Evolutionary conservation across 768 basidiomycete genomes (phyloP), one percentile per base, ranked within the genome.

Genomic region (Polyporus arcularius): DNA sequence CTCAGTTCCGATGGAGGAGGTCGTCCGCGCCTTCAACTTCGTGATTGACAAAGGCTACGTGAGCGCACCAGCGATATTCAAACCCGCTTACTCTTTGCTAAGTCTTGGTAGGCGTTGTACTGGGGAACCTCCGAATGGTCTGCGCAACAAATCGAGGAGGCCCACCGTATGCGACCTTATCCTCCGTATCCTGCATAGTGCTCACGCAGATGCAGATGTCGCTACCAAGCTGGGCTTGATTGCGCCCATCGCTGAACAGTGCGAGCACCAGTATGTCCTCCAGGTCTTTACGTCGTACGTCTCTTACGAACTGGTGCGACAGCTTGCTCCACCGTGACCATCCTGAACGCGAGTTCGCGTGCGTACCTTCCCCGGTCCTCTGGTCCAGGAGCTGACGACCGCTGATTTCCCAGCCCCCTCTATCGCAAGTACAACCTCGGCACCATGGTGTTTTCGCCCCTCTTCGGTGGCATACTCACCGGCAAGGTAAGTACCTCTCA

Each of bases 71-170:
- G 15, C 38, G 8, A 2, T 28, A 28, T 38, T n/a, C 50, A 28
- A 12, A 73, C 76, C 5, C 21, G 35, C 4, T 26, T 31, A 18
- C 21, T 46, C 11, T 26, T 55, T 21, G 14, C 28, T 31, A 9
- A 14, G 2, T 15, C 12, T 21, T 7, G 18, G 21, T 43, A 84
- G 81, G 82, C 86, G 1, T 83, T 80, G 69, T 88, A 87, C 69
- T 89, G 88, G 88, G 89, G 76, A 21, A 90, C 89, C 0, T 87
- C 86, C 9, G 90, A 92, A 71, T 94, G 92, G 91, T 82, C 79
- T 52, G 85, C 89, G 1, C 74, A 76, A 38, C 55, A 64, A 41
- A 65, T 62, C 49, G 63, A 67, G 35, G 63, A 65, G 42, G 66
- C 58, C 7, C 64, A 65, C 48, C 58, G 59, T 64, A 64, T 41